Evolutionary conservation across 768 basidiomycete genomes (phyloP), one percentile per base, ranked within the genome.

Genomic region (Termitomyces sp.): DNA sequence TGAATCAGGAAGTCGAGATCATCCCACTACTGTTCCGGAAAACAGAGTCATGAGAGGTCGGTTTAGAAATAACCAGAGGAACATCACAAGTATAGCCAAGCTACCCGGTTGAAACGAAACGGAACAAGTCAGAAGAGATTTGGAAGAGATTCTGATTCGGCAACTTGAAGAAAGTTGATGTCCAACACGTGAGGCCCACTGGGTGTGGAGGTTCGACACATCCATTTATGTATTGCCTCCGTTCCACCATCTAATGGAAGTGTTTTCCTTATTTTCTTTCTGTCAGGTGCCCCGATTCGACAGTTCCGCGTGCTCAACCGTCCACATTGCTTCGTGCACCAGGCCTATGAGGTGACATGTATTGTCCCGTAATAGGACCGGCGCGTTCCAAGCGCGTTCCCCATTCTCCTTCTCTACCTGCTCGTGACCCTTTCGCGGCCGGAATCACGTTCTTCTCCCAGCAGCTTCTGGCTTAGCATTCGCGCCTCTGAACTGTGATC

Each of bases 321-420:
- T 33, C 33, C 45, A 44, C 38, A 42, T 49, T 32, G 53, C 33
- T 23, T 39, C 48, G 40, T 43, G 31, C 48, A 23, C 38, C 31
- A 51, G 41, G 18, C 39, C 46, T 39, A 50, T 51, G 25, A 41
- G 12, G 53, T 36, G 48, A 40, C 42, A n/a, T 55, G 43, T 56
- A 56, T 56, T 51, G 43, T 39, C 54, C 54, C 54, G 49, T 33
- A n/a, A n/a, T n/a, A 47, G 13, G 40, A 39, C 50, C 41, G 49
- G 33, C 46, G 20, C 44, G 48, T n/a, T n/a, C 52, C 29, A 56
- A n/a, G n/a, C 41, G 52, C 52, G 51, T 36, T 46, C 48, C 23
- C 46, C 32, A 11, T 16, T 50, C 13, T 31, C 32, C 50, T 43
- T 48, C 46, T 41, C n/a, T 54, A 9, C 22, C 22, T 48, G 18